A percentile compares a stretch with the other conserved stretches of the same genome.
phyloP scores from a whole-genome alignment of 2,329 filamentous ascomycete species.

The Amauroascus verrucosus region DNA sequence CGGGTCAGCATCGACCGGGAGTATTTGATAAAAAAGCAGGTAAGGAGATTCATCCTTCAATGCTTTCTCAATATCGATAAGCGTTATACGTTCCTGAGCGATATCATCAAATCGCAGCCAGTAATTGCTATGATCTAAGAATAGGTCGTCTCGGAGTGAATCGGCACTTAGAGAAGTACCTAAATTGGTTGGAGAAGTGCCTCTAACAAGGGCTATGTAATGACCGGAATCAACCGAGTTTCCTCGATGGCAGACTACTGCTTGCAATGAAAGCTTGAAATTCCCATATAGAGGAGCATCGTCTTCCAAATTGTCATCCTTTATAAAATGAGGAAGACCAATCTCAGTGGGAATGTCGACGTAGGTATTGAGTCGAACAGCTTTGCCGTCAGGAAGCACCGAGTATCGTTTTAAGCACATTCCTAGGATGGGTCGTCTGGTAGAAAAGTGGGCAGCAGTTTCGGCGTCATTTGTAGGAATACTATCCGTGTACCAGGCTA shows the following conservation, averaged over 20 bases:
- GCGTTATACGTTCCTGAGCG: slow-evolving; percentile 57
- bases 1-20: slow-evolving; percentile 66
- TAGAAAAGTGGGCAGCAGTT: slow-evolving; percentile 77
- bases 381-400: slow-evolving; percentile 57
- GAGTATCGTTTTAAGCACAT: slow-evolving; percentile 89
- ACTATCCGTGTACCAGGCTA: slow-evolving; percentile 76
- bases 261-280: slow-evolving; percentile 86
- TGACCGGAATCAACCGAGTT: slow-evolving; percentile 79
- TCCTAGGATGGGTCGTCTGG: slow-evolving; percentile 72
- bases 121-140: slow-evolving; percentile 55
- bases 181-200: slow-evolving; percentile 38
- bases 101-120: slow-evolving; percentile 95
- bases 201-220: slow-evolving; percentile 76
- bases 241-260: slow-evolving; percentile 84
- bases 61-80: slow-evolving; percentile 67
- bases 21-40: slow-evolving; percentile 87
- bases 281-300: slow-evolving; percentile 65
- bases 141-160: slow-evolving; percentile 14
- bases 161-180: slow-evolving; percentile 17
- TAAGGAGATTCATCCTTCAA: slow-evolving; percentile 85
- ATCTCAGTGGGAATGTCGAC: slow-evolving; percentile 88
- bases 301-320: slow-evolving; percentile 60
- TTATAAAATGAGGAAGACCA: slow-evolving; percentile 76
- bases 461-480: slow-evolving; percentile 59
- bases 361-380: slow-evolving; percentile 64